phyloP scores from a whole-genome alignment of 768 basidiomycete species.

The Mycena polygramma region DNA sequence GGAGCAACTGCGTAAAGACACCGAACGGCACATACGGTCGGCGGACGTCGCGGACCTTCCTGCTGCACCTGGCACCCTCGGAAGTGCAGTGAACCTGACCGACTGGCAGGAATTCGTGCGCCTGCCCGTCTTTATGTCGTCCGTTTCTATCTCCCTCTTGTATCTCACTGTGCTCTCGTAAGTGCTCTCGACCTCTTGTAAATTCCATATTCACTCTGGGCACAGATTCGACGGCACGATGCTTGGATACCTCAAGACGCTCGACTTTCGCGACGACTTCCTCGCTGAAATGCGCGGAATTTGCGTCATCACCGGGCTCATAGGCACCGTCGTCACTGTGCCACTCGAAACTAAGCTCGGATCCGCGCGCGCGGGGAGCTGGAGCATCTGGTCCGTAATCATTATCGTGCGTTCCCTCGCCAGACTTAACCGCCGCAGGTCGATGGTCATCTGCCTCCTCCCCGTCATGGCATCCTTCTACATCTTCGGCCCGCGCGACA shows the following conservation, averaged over 20 bases:
- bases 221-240: slow-evolving; percentile 64
- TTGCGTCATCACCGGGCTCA: slow-evolving; percentile 59
- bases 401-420: neutral
- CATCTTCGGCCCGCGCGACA: slow-evolving; percentile 35
- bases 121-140: slow-evolving; percentile 56
- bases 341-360: slow-evolving; percentile 57
- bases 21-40: neutral
- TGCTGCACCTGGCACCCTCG: neutral
- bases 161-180: slow-evolving; percentile 59
- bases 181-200: slow-evolving; percentile 20
- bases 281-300: slow-evolving; percentile 63
- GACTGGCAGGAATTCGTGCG: slow-evolving; percentile 57
- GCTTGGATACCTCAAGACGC: slow-evolving; percentile 63
- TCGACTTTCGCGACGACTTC: slow-evolving; percentile 59
- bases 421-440: slow-evolving; percentile 53
- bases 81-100: slow-evolving; percentile 7
- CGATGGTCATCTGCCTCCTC: slow-evolving; percentile 57
- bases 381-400: slow-evolving; percentile 60
- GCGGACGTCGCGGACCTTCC: too few relatives aligned
- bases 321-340: slow-evolving; percentile 61
- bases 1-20: slow-evolving; percentile 42
- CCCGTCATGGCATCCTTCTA: slow-evolving; percentile 61
- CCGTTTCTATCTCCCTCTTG: slow-evolving; percentile 57
- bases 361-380: slow-evolving; percentile 60
- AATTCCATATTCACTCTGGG: neutral